Percentiles rank a stretch among this genome's conserved stretches.
Evolutionary conservation across 441 rosid genomes (phyloP).

Genomic region (Euphorbia celastroides): DNA sequence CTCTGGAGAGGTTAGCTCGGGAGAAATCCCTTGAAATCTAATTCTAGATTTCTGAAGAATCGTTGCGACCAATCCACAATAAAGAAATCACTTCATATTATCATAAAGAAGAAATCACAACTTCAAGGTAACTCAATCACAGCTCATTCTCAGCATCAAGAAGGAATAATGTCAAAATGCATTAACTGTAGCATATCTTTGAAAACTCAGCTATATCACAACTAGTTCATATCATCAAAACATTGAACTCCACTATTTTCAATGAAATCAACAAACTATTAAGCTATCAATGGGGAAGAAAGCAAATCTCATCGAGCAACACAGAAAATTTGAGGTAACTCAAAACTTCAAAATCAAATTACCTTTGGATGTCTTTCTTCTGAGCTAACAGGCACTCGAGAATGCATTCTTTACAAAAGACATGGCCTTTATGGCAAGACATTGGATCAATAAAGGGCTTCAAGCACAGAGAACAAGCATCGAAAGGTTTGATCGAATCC

Average conservation of each 20-base stretch:
- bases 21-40: no score
- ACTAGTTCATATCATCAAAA: background rate
- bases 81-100: no score
- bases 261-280: background rate
- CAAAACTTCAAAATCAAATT: background rate
- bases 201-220: background rate
- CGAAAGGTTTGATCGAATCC: slow-evolving; percentile 87
- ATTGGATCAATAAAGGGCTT: slow-evolving; percentile 74
- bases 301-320: background rate
- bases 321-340: background rate
- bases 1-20: no score
- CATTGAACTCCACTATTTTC: background rate
- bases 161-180: no score
- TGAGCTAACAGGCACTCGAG: slow-evolving; percentile 76
- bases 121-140: background rate
- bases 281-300: background rate
- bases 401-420: slow-evolving; percentile 78
- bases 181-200: background rate
- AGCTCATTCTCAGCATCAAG: background rate
- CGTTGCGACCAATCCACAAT: no score
- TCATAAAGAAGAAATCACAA: background rate
- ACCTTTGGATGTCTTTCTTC: slow-evolving; percentile 87
- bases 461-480: slow-evolving; percentile 83
- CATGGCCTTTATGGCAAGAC: slow-evolving; percentile 86
- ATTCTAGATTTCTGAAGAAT: no score